Evolutionary conservation across 495 filamentous ascomycete species (phyloP), one percentile per base, ranked within the genome.

Genomic region (Rhypophila decipiens): DNA sequence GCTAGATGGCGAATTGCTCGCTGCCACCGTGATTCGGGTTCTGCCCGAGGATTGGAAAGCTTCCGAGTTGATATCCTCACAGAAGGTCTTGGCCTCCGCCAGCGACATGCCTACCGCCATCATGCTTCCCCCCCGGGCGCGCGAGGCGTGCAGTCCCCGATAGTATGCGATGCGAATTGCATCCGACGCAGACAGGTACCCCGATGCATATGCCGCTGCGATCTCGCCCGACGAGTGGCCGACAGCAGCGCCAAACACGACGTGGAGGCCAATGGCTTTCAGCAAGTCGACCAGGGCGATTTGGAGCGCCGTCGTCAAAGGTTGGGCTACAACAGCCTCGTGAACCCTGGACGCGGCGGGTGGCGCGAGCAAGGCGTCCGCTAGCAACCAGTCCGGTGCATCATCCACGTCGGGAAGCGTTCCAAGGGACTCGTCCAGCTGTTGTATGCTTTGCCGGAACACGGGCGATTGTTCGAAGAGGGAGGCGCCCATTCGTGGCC

Each of bases 161-260:
- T 72, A 55, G 63, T 69, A 63, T 5, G 79, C 66, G 0, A 80
- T 52, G 42, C 71, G 60, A 62, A 75, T 77, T 11, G 68, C 70
- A 0, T 69, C 65, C n/a, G 52, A 12, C 13, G 73, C 61, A 2
- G 64, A 60, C 13, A 76, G 33, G 13, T 63, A 61, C 4, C 72
- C 71, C 4, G 56, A 42, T 5, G 70, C 49, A 49, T 72, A 74
- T 1, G 65, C 65, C 0, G 65, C 65, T 2, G 65, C 65, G 51
- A 83, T 82, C 53, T 83, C 79, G 7, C 79, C 79, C 50, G 72
- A 77, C 1, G 79, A 83, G 50, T 84, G 79, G 1, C 80, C 80
- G 4, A 80, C 65, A 0, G 79, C 76, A 27, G 67, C 66, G 24
- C 47, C 44, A 11, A 37, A n/a, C 10, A 2, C 21, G 39, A 76